Evolutionary conservation across 2,329 filamentous ascomycete species (phyloP).

Genomic region (Alternaria infectoria): DNA sequence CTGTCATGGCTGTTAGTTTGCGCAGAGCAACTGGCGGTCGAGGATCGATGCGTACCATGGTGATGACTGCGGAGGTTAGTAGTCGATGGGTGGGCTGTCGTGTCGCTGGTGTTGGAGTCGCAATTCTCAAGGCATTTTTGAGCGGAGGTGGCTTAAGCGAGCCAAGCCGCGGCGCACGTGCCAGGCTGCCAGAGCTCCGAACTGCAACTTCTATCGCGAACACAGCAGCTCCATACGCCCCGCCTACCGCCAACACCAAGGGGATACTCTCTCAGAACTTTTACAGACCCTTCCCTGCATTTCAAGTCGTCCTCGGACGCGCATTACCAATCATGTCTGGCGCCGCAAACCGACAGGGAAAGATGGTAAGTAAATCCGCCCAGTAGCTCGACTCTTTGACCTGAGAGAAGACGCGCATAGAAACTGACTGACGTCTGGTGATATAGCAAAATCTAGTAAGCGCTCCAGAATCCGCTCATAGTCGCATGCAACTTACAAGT

Average conservation of each 20-base stretch:
- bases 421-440: constrained; percentile 51
- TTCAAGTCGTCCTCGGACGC: constrained; percentile 54
- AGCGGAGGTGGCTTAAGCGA: constrained; percentile 28
- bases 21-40: constrained; percentile 9
- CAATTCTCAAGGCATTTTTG: constrained; percentile 24
- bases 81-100: constrained; percentile 37
- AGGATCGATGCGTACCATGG: constrained; percentile 43
- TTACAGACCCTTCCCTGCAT: constrained; percentile 6
- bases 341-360: constrained; percentile 85
- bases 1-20: constrained; percentile 36
- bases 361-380: constrained; percentile 81
- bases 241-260: constrained; percentile 25
- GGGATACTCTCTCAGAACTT: constrained; percentile 13
- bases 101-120: constrained; percentile 34
- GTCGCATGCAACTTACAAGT: constrained; percentile 27
- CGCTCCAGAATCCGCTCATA: constrained; percentile 30
- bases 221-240: constrained; percentile 34
- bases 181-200: constrained; percentile 20
- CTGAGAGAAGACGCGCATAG: constrained; percentile 54
- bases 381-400: constrained; percentile 43
- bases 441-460: constrained; percentile 70
- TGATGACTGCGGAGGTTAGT: constrained; percentile 49
- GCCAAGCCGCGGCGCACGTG: constrained; percentile 22
- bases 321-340: constrained; percentile 50
- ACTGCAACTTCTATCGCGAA: constrained; percentile 23